phyloP scores from a whole-genome alignment of 1,284 basidiomycete species.

The Puccinia coronata region DNA sequence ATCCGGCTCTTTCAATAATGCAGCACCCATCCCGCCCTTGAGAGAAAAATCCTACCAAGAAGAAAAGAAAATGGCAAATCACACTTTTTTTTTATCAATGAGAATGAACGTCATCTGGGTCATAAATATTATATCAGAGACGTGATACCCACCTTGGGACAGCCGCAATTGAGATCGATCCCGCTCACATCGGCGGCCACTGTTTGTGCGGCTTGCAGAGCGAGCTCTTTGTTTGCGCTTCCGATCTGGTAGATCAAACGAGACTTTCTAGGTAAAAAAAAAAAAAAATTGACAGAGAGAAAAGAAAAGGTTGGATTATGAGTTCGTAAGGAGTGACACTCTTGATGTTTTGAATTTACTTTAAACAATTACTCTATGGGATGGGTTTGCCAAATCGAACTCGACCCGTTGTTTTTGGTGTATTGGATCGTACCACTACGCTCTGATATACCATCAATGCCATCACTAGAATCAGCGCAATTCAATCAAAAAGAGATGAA shows the following conservation, averaged over 20 bases:
- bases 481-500: too few species aligned
- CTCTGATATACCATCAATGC: too few species aligned
- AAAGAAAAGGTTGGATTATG: too few species aligned
- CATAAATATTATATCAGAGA: not conserved
- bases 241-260: conserved; percentile 73
- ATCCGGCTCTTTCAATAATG: conserved; percentile 86
- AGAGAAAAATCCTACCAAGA: conserved; percentile 95
- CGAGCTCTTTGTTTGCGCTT: conserved; percentile 80
- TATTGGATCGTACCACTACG: conserved; percentile 86
- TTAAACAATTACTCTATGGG: conserved; percentile 82
- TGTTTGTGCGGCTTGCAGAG: conserved; percentile 82
- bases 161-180: conserved; percentile 86
- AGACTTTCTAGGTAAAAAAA: conserved; percentile 52
- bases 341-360: conserved; percentile 56
- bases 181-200: conserved; percentile 89
- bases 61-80: too few species aligned
- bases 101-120: too few species aligned
- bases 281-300: too few species aligned
- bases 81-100: not conserved
- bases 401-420: conserved; percentile 64
- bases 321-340: not conserved
- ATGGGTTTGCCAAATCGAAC: conserved; percentile 87
- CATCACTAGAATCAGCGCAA: not conserved
- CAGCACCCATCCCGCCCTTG: conserved; percentile 93
- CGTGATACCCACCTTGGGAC: conserved; percentile 54